A percentile compares a stretch with the other conserved stretches of the same genome.
These are phyloP conservation scores for Trichaptum fuscoviolaceum DNA, from an alignment of 768 basidiomycete species.

Conservation along the genomic window DNA sequence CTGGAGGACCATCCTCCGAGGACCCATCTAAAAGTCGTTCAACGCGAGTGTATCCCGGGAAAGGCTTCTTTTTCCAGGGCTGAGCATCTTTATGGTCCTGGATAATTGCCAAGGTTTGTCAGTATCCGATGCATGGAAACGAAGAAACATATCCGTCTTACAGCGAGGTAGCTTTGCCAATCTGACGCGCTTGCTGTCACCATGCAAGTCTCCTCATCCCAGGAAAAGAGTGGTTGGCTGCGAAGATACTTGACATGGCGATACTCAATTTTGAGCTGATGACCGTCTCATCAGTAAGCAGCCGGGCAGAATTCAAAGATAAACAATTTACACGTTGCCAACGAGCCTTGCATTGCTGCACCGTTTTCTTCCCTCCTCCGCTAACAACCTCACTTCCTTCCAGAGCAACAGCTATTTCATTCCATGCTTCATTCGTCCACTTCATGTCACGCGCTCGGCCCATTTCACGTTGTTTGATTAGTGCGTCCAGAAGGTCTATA, in stretches of 20 bases:
- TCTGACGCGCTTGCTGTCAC: background rate
- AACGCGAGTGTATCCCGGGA: background rate
- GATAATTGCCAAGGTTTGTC: background rate
- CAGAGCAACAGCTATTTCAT: background rate
- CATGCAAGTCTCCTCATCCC: background rate
- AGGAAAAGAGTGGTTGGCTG: background rate
- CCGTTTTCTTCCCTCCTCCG: background rate
- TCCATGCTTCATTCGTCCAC: background rate
- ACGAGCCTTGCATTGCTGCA: background rate
- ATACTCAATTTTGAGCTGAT: background rate
- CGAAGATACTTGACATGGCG: background rate
- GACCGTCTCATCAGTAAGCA: background rate
- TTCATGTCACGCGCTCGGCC: background rate
- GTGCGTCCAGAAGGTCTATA: background rate
- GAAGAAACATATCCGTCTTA: background rate
- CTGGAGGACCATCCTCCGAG: background rate
- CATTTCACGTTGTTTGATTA: background rate
- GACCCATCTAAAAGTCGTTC: background rate
- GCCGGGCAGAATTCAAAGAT: background rate
- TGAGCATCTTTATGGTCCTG: background rate
- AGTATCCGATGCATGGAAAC: background rate
- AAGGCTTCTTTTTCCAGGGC: background rate
- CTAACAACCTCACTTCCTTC: background rate
- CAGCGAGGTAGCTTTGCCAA: background rate
- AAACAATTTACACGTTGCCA: background rate